These are phyloP conservation scores for Citrus reticulata DNA, from an alignment of 345 rosid genomes.

Conservation along the genomic window DNA sequence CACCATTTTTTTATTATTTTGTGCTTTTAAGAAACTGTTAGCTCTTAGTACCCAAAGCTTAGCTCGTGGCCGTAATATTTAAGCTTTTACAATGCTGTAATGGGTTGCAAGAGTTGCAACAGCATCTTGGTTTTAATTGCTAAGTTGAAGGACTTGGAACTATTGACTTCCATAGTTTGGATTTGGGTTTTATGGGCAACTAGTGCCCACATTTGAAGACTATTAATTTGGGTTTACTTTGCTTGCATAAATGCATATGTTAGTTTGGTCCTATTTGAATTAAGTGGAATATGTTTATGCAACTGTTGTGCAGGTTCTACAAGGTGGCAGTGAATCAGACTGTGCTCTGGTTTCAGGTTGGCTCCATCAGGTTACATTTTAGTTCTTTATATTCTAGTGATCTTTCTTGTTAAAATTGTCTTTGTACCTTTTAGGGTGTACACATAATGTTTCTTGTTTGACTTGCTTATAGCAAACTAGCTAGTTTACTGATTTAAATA, in stretches of 20 bases:
- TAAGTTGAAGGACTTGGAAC: not conserved
- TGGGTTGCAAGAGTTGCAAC: not conserved
- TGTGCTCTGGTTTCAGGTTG: slow-evolving; percentile 99
- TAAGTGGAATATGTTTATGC: not conserved
- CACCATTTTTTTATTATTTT: not conserved
- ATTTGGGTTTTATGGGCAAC: not conserved
- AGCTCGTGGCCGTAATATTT: not conserved
- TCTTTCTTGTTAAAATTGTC: slow-evolving; percentile 4
- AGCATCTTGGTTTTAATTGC: not conserved
- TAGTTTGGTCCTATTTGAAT: not conserved
- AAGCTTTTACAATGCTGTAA: not conserved
- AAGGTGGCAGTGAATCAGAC: slow-evolving; percentile 59
- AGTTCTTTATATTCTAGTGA: slow-evolving; percentile 28
- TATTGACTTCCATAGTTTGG: not conserved
- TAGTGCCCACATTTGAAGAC: not conserved
- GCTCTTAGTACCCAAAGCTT: not conserved
- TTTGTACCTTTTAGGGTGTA: not conserved
- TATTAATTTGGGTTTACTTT: not conserved
- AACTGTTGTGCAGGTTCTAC: slow-evolving; percentile 62
- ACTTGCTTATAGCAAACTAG: not conserved
- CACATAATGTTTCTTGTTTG: not conserved
- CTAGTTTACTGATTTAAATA: not conserved
- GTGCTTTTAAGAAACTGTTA: not conserved
- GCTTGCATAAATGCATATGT: not conserved
- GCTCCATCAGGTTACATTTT: slow-evolving; percentile 87